These are phyloP conservation scores for Coemansia guatemalensis DNA, from an alignment of 192 early-diverging fungal genomes.

Conservation along the genomic window DNA sequence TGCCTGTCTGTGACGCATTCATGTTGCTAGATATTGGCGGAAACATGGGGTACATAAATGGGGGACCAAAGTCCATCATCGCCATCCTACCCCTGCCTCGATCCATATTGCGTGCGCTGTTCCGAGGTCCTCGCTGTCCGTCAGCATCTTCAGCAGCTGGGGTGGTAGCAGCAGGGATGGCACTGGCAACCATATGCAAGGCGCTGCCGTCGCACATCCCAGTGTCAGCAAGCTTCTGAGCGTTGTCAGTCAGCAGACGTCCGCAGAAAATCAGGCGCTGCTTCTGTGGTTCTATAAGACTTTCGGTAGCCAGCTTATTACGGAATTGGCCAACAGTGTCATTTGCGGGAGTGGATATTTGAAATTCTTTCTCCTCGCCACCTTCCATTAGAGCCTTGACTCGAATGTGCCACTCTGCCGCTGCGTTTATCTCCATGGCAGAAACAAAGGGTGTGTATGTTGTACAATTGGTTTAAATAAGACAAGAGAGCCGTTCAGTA, in stretches of 20 bases:
- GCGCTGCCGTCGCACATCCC: conserved; percentile 40
- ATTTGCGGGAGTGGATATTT: conserved; percentile 17
- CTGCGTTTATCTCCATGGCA: conserved; percentile 11
- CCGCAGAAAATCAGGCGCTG: conserved; percentile 49
- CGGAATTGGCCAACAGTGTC: conserved; percentile 43
- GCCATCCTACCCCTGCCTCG: background rate
- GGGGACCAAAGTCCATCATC: background rate
- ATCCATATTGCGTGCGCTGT: background rate
- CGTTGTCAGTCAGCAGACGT: conserved; percentile 36
- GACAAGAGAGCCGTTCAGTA: background rate
- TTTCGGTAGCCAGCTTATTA: conserved; percentile 25
- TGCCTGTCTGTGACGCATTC: background rate
- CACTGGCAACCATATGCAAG: conserved; percentile 44
- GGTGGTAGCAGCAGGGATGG: conserved; percentile 2
- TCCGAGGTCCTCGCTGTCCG: too few species aligned
- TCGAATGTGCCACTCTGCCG: conserved; percentile 32
- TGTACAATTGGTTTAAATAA: conserved; percentile 6
- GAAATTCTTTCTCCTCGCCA: conserved; percentile 27
- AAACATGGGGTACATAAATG: background rate
- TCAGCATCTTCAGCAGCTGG: background rate
- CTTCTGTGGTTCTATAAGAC: conserved; percentile 40
- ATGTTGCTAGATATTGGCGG: background rate
- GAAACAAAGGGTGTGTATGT: background rate
- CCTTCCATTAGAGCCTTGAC: conserved; percentile 49
- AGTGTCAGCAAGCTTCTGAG: conserved; percentile 29